Evolutionary conservation across 2,329 filamentous ascomycete genomes (phyloP), one percentile per base, ranked within the genome.

Genomic region (Cytospora piceicola): DNA sequence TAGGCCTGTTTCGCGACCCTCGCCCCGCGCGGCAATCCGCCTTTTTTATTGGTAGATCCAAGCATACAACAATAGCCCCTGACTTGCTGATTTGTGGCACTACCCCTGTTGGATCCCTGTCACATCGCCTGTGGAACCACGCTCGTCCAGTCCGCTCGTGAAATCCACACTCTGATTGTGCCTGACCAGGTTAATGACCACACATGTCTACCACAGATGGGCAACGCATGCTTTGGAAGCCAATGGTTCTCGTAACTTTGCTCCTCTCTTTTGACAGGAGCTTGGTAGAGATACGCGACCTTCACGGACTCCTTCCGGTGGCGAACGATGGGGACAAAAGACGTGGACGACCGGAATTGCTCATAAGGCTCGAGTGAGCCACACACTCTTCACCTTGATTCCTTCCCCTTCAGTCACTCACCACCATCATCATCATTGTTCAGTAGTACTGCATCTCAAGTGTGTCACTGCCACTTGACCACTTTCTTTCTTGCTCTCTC

Each of bases 331-430:
- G n/a, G 8, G 42, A 22, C 3, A 8, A 46, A 22, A 46, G 22
- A 22, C 42, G 29, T 32, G 17, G 34, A 32, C 34, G 17, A 52
- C 22, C 14, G 49, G 36, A 24, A 24, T 39, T 62, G 20, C 49
- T 34, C 39, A 57, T 57, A 62, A 63, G 53, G 60, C 53, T 63
- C 60, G 39, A 39, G 39, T 57, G 60, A 57, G 60, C 60, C 60
- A 42, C 60, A 42, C 60, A 27, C 15, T 9, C 42, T 6, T 49
- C 22, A 9, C 4, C 46, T 24, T 49, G 7, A 11, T 49, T 5
- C 11, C 11, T 14, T 49, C 46, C n/a, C 46, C n/a, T 14, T 49
- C 34, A 36, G 12, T 36, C 42, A 46, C 20, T 46, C 42, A 46
- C n/a, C 20, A 46, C 42, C 42, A 46, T n/a, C 42, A 46, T 20